These are phyloP conservation scores for Sugiyamaella smithiae DNA, from an alignment of 805 yeast species.

Conservation along the genomic window DNA sequence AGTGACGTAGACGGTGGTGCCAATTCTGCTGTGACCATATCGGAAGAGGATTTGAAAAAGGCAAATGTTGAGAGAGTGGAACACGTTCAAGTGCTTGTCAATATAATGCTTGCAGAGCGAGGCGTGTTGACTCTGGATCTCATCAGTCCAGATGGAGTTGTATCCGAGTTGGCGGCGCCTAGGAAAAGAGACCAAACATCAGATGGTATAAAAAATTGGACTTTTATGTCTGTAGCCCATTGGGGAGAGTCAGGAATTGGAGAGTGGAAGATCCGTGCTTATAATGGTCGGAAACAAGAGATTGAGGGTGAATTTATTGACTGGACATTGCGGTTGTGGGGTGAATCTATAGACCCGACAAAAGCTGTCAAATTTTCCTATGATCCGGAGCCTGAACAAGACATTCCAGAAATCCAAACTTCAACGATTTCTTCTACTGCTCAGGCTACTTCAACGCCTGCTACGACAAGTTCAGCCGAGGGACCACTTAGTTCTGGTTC, in stretches of 20 bases:
- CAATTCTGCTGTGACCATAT: conserved; percentile 34
- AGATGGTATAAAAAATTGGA: conserved; percentile 76
- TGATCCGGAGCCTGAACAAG: conserved; percentile 33
- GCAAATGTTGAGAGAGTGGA: conserved; percentile 72
- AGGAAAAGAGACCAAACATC: conserved; percentile 56
- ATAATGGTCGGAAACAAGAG: conserved; percentile 30
- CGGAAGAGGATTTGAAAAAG: conserved; percentile 46
- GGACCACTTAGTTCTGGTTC: neutral
- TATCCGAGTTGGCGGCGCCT: conserved; percentile 67
- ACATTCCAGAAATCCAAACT: conserved; percentile 15
- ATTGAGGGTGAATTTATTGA: conserved; percentile 41
- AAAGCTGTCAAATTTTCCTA: conserved; percentile 57
- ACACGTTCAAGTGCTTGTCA: conserved; percentile 80
- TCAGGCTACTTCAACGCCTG: conserved; percentile 15
- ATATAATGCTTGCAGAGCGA: conserved; percentile 59
- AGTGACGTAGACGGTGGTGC: conserved; percentile 25
- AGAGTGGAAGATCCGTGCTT: conserved; percentile 72
- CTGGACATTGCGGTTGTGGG: conserved; percentile 83
- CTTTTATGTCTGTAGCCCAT: conserved; percentile 95
- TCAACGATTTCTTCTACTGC: conserved; percentile 19
- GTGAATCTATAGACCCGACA: conserved; percentile 65
- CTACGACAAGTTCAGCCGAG: neutral
- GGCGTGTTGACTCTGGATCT: conserved; percentile 69
- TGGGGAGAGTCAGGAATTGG: conserved; percentile 90
- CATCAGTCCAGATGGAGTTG: conserved; percentile 70